A percentile compares a stretch with the other conserved stretches of the same genome.
Conservation (phyloP, 345 rosid species). For the Pseudoturritis turrita region DNA sequence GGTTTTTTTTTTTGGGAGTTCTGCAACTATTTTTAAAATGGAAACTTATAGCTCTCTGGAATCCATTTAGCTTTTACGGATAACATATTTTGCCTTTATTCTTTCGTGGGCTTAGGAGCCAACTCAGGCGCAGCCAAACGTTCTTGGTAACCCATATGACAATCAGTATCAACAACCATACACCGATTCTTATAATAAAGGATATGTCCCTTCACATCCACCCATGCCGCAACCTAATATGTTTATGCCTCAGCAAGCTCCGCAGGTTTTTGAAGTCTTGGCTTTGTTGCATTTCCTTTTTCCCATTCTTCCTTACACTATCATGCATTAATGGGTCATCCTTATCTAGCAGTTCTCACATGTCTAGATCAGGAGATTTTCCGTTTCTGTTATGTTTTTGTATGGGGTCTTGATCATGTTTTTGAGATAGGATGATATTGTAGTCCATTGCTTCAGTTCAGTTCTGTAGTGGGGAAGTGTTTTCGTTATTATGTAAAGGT, state of each 20-base stretch:
- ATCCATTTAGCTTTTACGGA: not conserved
- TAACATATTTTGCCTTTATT: slow-evolving; percentile 22
- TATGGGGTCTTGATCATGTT: not conserved
- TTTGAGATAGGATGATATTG: slow-evolving; percentile 3
- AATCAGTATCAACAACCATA: slow-evolving; percentile 58
- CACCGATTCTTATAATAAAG: slow-evolving; percentile 44
- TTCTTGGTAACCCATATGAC: slow-evolving; percentile 47
- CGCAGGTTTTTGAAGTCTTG: slow-evolving; percentile 49
- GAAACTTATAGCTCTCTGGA: slow-evolving; percentile 6
- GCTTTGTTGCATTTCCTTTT: slow-evolving; percentile 6
- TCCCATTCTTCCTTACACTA: not conserved
- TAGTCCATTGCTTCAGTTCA: not conserved
- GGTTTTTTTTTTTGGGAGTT: not conserved
- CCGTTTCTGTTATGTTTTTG: not conserved
- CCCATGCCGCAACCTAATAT: slow-evolving; percentile 46
- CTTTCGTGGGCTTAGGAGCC: slow-evolving; percentile 26
- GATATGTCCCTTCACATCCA: slow-evolving; percentile 43
- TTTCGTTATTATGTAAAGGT: not conserved
- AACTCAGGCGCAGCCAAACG: slow-evolving; percentile 38
- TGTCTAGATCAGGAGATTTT: slow-evolving; percentile 17
- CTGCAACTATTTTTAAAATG: not conserved
- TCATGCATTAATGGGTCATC: slow-evolving; percentile 1
- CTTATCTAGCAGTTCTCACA: slow-evolving; percentile 11
- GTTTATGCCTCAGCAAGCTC: slow-evolving; percentile 65
- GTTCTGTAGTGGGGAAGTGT: slow-evolving; percentile 5